phyloP scores from a whole-genome alignment of 2,329 filamentous ascomycete species.

The Exophiala bonariae region DNA sequence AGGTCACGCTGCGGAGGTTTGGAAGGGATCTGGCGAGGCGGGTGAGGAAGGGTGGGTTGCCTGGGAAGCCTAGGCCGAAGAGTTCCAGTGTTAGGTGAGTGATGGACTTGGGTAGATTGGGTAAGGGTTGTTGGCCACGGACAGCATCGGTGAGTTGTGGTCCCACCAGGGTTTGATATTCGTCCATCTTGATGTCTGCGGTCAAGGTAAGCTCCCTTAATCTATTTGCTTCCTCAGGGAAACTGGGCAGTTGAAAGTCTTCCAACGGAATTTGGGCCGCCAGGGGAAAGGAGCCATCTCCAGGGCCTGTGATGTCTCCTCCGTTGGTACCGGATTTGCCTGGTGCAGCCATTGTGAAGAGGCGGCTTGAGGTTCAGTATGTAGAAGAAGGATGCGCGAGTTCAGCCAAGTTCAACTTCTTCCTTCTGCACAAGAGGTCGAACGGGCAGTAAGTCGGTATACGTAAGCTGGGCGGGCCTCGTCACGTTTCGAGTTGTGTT shows the following conservation, averaged over 20 bases:
- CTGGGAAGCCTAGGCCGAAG: conserved; percentile 49
- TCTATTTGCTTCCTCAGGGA: conserved; percentile 44
- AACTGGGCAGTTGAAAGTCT: conserved; percentile 46
- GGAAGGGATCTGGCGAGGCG: conserved; percentile 40
- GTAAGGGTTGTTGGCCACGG: conserved; percentile 30
- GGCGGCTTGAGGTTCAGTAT: too few species aligned
- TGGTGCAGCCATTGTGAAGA: too few species aligned
- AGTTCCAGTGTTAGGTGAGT: conserved; percentile 49
- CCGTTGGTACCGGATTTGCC: too few species aligned
- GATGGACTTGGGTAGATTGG: conserved; percentile 41
- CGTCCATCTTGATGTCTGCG: conserved; percentile 48
- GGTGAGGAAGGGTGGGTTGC: conserved; percentile 40
- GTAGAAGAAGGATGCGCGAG: too few species aligned
- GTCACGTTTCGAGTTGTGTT: too few species aligned
- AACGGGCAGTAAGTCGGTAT: too few species aligned
- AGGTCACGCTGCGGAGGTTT: conserved; percentile 43
- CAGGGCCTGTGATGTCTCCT: neutral
- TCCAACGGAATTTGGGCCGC: conserved; percentile 50
- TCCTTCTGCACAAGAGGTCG: too few species aligned
- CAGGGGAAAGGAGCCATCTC: conserved; percentile 29
- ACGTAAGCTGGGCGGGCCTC: too few species aligned
- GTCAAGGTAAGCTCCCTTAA: conserved; percentile 50
- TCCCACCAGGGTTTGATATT: conserved; percentile 43
- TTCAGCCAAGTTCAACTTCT: too few species aligned
- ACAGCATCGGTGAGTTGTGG: conserved; percentile 25